Conservation (phyloP, 352 stramenopile genomes). For the Phytophthora hybrid region DNA sequence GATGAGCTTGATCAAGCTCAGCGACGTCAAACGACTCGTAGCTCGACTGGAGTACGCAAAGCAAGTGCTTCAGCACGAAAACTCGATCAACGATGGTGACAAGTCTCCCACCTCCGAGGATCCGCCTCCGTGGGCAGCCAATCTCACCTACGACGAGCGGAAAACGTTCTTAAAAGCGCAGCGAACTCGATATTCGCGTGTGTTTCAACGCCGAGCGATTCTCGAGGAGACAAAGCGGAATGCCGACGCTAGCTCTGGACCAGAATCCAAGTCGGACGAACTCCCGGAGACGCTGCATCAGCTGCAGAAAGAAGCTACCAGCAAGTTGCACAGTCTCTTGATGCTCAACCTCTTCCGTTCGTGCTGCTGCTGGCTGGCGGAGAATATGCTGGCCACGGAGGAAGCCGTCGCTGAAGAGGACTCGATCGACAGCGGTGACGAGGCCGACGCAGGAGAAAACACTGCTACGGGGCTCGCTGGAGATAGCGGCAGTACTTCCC, state of each 20-base stretch:
- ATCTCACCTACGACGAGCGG: constrained; percentile 17
- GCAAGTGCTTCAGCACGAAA: constrained; percentile 6
- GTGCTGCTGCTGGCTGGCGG: constrained; percentile 69
- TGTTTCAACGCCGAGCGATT: constrained; percentile 34
- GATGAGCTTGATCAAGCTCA: constrained; percentile 47
- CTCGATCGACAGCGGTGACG: not conserved
- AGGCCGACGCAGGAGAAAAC: constrained; percentile 2
- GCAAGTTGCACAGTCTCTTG: constrained; percentile 58
- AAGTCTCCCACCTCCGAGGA: not conserved
- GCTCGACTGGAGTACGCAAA: constrained; percentile 30
- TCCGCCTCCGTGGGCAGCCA: not conserved
- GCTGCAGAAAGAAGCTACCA: constrained; percentile 48
- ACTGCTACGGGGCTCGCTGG: not conserved
- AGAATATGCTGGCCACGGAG: constrained; percentile 52
- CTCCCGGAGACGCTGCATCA: constrained; percentile 27
- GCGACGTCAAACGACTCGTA: constrained; percentile 34
- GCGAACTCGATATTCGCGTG: constrained; percentile 17
- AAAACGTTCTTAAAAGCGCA: constrained; percentile 34
- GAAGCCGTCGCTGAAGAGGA: constrained; percentile 1
- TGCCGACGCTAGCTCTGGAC: not conserved
- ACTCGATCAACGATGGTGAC: not conserved
- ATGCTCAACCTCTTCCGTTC: constrained; percentile 65
- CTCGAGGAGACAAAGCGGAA: constrained; percentile 20
- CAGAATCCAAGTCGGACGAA: not conserved
- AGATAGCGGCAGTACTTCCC: not conserved